phyloP scores from a whole-genome alignment of 176 grass and related monocot species.

The Neostapfia colusana region DNA sequence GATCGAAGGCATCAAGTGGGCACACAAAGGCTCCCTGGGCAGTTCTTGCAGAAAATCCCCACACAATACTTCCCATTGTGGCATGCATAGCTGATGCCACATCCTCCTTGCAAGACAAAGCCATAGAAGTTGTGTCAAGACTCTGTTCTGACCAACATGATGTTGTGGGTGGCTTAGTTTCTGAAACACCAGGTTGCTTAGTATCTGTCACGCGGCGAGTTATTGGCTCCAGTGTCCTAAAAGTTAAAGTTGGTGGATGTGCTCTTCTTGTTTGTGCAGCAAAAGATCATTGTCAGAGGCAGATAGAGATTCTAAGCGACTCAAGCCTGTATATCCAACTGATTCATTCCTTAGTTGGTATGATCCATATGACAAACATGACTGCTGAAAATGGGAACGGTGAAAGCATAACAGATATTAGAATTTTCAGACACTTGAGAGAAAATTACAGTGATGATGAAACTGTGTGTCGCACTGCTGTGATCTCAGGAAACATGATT shows the following conservation, averaged over 20 bases:
- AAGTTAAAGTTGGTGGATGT: constrained; percentile 86
- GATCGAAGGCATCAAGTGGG: constrained; percentile 75
- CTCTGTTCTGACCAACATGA: constrained; percentile 77
- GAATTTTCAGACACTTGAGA: constrained; percentile 69
- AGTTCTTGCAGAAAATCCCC: constrained; percentile 86
- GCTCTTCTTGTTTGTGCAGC: constrained; percentile 90
- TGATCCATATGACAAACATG: constrained; percentile 74
- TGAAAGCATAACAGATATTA: constrained; percentile 77
- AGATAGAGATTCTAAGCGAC: constrained; percentile 74
- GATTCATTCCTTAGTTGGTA: constrained; percentile 81
- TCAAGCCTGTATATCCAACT: constrained; percentile 68
- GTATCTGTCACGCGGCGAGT: constrained; percentile 69
- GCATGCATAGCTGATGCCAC: constrained; percentile 84
- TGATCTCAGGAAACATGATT: constrained; percentile 94
- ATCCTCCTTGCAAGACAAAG: constrained; percentile 90
- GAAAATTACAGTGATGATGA: constrained; percentile 55
- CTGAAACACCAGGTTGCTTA: constrained; percentile 74
- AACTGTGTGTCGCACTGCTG: constrained; percentile 55
- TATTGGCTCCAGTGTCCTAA: constrained; percentile 66
- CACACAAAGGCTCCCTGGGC: constrained; percentile 81
- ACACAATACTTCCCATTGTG: constrained; percentile 84
- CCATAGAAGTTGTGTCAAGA: constrained; percentile 84
- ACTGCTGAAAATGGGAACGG: constrained; percentile 54
- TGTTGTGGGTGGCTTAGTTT: constrained; percentile 81
- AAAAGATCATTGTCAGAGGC: constrained; percentile 75